Evolutionary conservation across 768 basidiomycete genomes (phyloP), one percentile per base, ranked within the genome.

Genomic region (Trametes villosa): DNA sequence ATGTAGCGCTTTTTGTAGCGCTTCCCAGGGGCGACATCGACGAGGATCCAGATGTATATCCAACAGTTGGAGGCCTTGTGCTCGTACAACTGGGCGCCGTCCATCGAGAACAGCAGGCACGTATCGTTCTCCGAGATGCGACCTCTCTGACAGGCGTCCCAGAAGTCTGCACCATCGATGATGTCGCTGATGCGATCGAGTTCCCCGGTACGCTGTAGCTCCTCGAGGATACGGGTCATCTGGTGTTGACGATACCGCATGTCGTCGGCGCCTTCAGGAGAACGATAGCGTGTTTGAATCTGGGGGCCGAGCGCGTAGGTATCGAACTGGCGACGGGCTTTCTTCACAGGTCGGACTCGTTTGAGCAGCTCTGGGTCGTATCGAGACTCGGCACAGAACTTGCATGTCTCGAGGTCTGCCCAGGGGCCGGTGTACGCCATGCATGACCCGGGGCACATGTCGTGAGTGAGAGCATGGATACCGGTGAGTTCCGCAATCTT

Each of bases 361-460:
- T 26, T 9, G 44, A 24, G 20, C 20, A 15, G 4, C 20, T 22
- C 45, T 1, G 50, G 54, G 46, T 74, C 64, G 62, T 73, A 79
- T 0, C 63, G 66, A 2, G 75, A 66, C 33, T 75, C 66, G 0
- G 46, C 36, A 58, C 80, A 82, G 0, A 60, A 24, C 0, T 60
- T 60, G 53, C 80, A 83, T 0, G 13, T 3, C 0, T 76, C 67
- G 0, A 74, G 57, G 0, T 69, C 22, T 1, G 52, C 44, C 18
- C 70, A 78, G 0, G 77, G 78, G 0, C 81, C 77, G 0, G 76
- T 79, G 54, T 71, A 83, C 1, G 75, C 76, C 24, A 73, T 46
- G 57, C 81, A 83, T 0, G 72, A 70, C 7, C 78, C 72, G 0
- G 72, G 64, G 42, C 81, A 83, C 78, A 82, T 83, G 57, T 82